These are phyloP conservation scores for Protea cynaroides DNA, from an alignment of 164 flowering plant genomes.

Conservation along the genomic window DNA sequence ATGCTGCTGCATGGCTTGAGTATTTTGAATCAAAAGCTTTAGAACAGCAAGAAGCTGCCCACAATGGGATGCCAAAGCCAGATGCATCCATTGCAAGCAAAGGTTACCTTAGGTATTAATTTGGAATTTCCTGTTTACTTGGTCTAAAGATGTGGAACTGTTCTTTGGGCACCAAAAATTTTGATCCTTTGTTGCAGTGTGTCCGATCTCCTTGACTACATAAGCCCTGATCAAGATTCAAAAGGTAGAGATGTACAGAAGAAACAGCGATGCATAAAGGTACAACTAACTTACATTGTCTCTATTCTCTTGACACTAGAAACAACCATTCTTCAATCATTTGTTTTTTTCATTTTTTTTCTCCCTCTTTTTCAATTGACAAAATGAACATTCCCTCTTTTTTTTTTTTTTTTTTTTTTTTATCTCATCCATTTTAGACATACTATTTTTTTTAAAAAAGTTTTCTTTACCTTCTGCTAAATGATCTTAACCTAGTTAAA, in stretches of 20 bases:
- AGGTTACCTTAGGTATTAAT: constrained; percentile 92
- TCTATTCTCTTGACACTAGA: too few species aligned
- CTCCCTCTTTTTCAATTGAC: too few species aligned
- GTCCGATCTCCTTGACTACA: constrained; percentile 89
- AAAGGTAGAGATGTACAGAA: constrained; percentile 51
- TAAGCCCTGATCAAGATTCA: constrained; percentile 68
- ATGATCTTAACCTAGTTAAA: too few species aligned
- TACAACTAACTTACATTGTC: constrained; percentile 7
- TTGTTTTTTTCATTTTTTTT: too few species aligned
- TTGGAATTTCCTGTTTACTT: constrained; percentile 31
- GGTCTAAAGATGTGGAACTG: constrained; percentile 8
- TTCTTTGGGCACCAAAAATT: constrained; percentile 14
- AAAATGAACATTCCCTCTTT: too few species aligned
- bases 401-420: too few species aligned
- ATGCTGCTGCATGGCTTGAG: constrained; percentile 95
- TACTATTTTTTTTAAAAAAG: too few species aligned
- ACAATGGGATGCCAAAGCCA: constrained; percentile 77
- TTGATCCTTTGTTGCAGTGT: constrained; percentile 54
- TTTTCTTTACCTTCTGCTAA: too few species aligned
- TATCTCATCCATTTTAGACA: too few species aligned
- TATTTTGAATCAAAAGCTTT: constrained; percentile 82
- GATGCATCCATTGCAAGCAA: constrained; percentile 93
- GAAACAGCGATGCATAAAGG: constrained; percentile 72
- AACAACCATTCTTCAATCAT: too few species aligned
- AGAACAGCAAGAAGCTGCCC: constrained; percentile 93